Evolutionary conservation across 2,329 filamentous ascomycete genomes (phyloP), one percentile per base, ranked within the genome.

Genomic region (Chrysosporium keratinophilum): DNA sequence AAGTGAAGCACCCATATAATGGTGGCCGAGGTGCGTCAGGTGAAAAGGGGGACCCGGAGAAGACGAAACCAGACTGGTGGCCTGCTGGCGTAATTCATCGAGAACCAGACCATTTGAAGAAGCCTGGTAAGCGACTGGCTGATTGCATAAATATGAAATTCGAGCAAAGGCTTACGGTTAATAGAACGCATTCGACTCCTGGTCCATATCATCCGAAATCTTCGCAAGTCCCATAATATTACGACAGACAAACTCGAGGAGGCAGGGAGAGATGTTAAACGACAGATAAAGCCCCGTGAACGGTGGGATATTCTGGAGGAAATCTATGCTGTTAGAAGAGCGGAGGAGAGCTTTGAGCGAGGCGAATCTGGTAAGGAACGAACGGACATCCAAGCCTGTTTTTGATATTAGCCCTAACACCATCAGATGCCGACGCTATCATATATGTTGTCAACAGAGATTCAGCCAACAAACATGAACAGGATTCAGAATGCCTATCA

Each of bases 1-100:
- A 76, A 61, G 71, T 71, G 2, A 71, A 69, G 46, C 70, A 73
- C 58, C 74, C 74, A 2, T 76, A 76, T 59, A 76, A 76, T 59
- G 74, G 74, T 10, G 68, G 70, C n/a, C 65, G 65, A 56, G 66
- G 67, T 23, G 63, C 67, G 1, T 66, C 67, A 1, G 69, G 67
- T 37, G 64, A 70, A 33, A 67, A 64, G 4, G 65, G 67, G 1
- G 71, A 76, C 55, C 67, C 70, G 3, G 69, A 74, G 53, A 67
- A 66, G 56, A 76, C 72, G 11, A 73, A 71, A 58, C 74, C 74
- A 7, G 65, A 67, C 11, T 74, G 68, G 68, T 74, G 70, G 70
- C 69, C 70, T n/a, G 56, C 63, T 35, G 67, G 67, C 55, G 71
- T 75, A 40, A 69, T 68, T 40, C 74, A 76, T 63, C 72, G 67